phyloP scores from a whole-genome alignment of 2,329 filamentous ascomycete genomes.

The Xylaria sp. region DNA sequence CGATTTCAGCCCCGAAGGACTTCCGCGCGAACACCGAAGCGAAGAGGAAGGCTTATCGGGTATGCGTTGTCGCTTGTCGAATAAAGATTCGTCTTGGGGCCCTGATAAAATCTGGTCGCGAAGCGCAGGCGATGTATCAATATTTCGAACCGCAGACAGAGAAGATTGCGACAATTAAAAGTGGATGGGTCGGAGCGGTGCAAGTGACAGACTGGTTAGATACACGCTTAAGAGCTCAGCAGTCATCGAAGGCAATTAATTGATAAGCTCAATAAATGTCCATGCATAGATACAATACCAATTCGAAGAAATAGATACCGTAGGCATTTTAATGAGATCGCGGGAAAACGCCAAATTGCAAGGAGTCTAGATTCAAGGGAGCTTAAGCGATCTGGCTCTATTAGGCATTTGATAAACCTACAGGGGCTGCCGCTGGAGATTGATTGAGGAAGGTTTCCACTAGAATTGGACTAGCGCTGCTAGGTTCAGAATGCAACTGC shows the following conservation, averaged over 20 bases:
- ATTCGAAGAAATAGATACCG: constrained; percentile 22
- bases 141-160: neutral
- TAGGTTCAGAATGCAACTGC: neutral
- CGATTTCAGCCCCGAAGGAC: constrained; percentile 17
- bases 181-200: neutral
- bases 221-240: neutral
- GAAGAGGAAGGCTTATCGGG: constrained; percentile 12
- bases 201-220: neutral
- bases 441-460: constrained; percentile 2
- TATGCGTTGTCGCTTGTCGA: constrained; percentile 3
- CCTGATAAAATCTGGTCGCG: constrained; percentile 5
- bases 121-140: constrained; percentile 19
- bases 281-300: constrained; percentile 10
- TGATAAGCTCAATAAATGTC: neutral
- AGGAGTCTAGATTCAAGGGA: constrained; percentile 29
- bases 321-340: constrained; percentile 14
- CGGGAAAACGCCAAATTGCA: constrained; percentile 17
- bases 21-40: constrained; percentile 8
- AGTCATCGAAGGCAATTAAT: neutral
- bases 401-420: constrained; percentile 29
- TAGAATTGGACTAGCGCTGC: neutral
- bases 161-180: constrained; percentile 19
- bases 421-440: neutral
- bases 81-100: constrained; percentile 1
- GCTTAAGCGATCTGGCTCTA: constrained; percentile 22